A percentile compares a stretch with the other conserved stretches of the same genome.
Conservation (phyloP, 768 basidiomycete genomes). For the Brasilioporus rufonigricans region DNA sequence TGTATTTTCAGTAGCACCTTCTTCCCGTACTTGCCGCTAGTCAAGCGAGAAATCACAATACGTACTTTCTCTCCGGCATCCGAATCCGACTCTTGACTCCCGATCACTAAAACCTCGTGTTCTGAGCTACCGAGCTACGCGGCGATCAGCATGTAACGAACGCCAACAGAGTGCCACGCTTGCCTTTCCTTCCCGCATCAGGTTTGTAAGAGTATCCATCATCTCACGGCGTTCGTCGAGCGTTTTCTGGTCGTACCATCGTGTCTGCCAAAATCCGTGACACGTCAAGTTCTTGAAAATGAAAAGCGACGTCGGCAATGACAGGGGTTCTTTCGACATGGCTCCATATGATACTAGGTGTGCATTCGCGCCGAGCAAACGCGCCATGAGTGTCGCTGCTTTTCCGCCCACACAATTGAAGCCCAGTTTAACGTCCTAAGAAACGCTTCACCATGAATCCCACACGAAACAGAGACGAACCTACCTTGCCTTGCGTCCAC, state of each 20-base stretch:
- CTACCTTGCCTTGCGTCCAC: constrained; percentile 64
- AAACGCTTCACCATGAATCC: background rate
- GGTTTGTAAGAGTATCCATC: constrained; percentile 47
- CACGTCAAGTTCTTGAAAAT: constrained; percentile 82
- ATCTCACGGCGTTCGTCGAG: constrained; percentile 48
- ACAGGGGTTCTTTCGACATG: constrained; percentile 82
- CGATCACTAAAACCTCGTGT: constrained; percentile 64
- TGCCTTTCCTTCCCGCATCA: constrained; percentile 58
- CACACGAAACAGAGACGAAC: constrained; percentile 12
- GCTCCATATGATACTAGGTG: constrained; percentile 87
- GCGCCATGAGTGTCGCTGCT: constrained; percentile 66
- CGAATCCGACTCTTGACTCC: constrained; percentile 36
- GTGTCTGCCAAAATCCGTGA: constrained; percentile 78
- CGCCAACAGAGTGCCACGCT: constrained; percentile 3
- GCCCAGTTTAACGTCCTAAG: constrained; percentile 42
- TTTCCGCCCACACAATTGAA: constrained; percentile 66
- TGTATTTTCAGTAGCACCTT: constrained; percentile 47
- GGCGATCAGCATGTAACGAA: constrained; percentile 2
- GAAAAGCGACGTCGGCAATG: constrained; percentile 72
- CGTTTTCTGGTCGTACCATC: constrained; percentile 59
- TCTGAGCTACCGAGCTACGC: constrained; percentile 62
- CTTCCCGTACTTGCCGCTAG: constrained; percentile 42
- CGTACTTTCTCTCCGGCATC: constrained; percentile 34
- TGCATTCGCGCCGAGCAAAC: constrained; percentile 61
- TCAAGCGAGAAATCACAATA: constrained; percentile 33